phyloP scores from a whole-genome alignment of 1,284 basidiomycete species.

The Wallemia ichthyophaga region DNA sequence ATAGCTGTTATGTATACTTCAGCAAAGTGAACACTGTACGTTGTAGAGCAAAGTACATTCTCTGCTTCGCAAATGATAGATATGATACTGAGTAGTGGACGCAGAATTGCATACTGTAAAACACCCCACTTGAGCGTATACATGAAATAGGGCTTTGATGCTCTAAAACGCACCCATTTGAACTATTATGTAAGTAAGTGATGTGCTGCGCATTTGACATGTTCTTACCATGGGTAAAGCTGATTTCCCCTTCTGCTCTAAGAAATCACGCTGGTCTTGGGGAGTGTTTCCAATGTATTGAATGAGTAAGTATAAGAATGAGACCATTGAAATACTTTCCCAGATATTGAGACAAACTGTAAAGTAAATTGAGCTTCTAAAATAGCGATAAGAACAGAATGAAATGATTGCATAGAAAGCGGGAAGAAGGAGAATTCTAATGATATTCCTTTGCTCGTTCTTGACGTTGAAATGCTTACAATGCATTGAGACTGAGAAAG shows the following conservation, averaged over 20 bases:
- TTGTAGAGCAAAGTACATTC: slow-evolving; percentile 27
- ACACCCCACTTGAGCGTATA: slow-evolving; percentile 36
- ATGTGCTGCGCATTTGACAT: too few species aligned
- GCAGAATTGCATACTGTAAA: slow-evolving; percentile 50
- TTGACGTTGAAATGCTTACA: slow-evolving; percentile 13
- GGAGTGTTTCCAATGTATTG: slow-evolving; percentile 49
- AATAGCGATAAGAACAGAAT: slow-evolving; percentile 54
- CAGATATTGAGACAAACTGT: slow-evolving; percentile 26
- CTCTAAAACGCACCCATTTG: slow-evolving; percentile 42
- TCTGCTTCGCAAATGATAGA: slow-evolving; percentile 41
- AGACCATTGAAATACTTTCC: slow-evolving; percentile 42
- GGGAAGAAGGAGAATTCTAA: slow-evolving; percentile 17
- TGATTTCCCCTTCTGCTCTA: slow-evolving; percentile 46
- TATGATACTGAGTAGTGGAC: slow-evolving; percentile 34
- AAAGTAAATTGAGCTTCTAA: slow-evolving; percentile 22
- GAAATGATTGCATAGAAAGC: slow-evolving; percentile 45
- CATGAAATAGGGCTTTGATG: slow-evolving; percentile 68
- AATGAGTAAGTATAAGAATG: slow-evolving; percentile 51
- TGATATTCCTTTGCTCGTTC: slow-evolving; percentile 14
- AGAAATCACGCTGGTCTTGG: slow-evolving; percentile 23
- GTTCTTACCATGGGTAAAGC: too few species aligned
- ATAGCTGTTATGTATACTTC: slow-evolving; percentile 33
- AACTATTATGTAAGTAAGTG: slow-evolving; percentile 18
- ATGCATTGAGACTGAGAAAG: slow-evolving; percentile 12
- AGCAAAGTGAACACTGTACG: slow-evolving; percentile 1